Base-by-base conservation (phyloP, 768 basidiomycete genomes). In the Rhizopogon rudus region DNA sequence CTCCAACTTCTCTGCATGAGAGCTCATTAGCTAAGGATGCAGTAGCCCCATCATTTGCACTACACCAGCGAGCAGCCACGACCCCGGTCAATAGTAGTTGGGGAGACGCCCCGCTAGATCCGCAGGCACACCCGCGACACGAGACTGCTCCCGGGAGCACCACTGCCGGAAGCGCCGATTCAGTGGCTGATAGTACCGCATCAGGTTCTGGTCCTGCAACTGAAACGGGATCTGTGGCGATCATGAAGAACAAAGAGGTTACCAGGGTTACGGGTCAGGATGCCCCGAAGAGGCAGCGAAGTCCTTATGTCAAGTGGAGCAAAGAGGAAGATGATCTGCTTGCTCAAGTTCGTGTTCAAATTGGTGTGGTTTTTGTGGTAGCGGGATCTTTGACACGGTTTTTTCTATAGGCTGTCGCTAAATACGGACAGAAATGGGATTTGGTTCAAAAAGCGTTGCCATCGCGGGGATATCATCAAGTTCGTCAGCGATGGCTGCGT, bases 291-390 rank as follows among this genome's bases (percentile, higher is more conserved):
- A 65, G 74, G 46, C 68, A 67, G 42, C 63, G 73, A 33, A 75
- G 71, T 54, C 73, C 75, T 8, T 76, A 76, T 52, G 61, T 73
- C 48, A 75, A 75, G 48, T 75, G 75, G 74, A 76, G 65, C 22
- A 75, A 70, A 51, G 74, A 75, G 53, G 75, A 75, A 50, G 75
- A 75, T 40, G 74, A 74, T 20, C 62, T 75, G 2, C 63, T 76
- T 16, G 65, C 71, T 6, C 71, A 75, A 61, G 75, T 74, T 50
- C 7, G 63, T 52, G 17, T 52, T 53, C 25, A 25, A 25, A 25
- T 25, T 25, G 25, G 3, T 51, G 39, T 35, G 43, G 2, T 35
- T 42, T 5, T 6, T 7, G 20, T 13, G 6, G 35, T 6, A 1
- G 28, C 22, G 13, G 5, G 22, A n/a, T 52, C 6, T 1, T 45